These are phyloP conservation scores for Hemileia vastatrix DNA, from an alignment of 1,284 basidiomycete species.

Conservation along the genomic window DNA sequence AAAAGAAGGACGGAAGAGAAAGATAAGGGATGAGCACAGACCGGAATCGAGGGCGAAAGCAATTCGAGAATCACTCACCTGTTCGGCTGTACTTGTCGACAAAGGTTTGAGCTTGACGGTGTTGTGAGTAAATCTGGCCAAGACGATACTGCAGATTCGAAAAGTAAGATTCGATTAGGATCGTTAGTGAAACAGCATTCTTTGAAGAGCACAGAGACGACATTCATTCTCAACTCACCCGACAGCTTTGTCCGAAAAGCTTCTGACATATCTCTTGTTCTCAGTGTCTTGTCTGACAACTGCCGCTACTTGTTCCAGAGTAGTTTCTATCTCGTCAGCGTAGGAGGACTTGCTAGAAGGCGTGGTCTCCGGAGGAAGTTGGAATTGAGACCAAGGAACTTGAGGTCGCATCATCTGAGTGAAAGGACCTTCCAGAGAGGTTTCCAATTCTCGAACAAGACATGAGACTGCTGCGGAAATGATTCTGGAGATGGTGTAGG, in stretches of 20 bases:
- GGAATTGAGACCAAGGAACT: too few relatives aligned
- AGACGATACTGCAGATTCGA: constrained; percentile 24
- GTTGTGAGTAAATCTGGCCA: constrained; percentile 29
- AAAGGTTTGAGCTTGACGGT: constrained; percentile 37
- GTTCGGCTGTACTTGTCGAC: constrained; percentile 26
- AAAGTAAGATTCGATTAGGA: too few relatives aligned
- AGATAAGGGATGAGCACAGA: too few relatives aligned
- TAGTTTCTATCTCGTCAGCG: constrained; percentile 34
- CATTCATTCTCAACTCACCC: too few relatives aligned
- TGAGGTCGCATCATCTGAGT: constrained; percentile 45
- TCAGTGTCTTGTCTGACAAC: constrained; percentile 40
- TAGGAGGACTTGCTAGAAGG: constrained; percentile 28
- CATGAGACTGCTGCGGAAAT: constrained; percentile 33
- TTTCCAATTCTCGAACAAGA: constrained; percentile 32
- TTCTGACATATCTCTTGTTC: constrained; percentile 39
- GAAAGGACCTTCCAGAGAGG: constrained; percentile 36
- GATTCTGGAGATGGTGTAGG: constrained; percentile 26
- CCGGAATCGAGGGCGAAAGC: too few relatives aligned
- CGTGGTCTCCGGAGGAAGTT: too few relatives aligned
- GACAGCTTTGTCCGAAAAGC: constrained; percentile 40
- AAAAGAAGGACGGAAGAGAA: too few relatives aligned
- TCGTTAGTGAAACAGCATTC: neutral
- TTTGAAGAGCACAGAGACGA: too few relatives aligned
- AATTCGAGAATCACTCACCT: too few relatives aligned
- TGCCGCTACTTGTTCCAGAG: constrained; percentile 37